Conservation (phyloP, 352 stramenopile genomes). For the Detonula confervacea region DNA sequence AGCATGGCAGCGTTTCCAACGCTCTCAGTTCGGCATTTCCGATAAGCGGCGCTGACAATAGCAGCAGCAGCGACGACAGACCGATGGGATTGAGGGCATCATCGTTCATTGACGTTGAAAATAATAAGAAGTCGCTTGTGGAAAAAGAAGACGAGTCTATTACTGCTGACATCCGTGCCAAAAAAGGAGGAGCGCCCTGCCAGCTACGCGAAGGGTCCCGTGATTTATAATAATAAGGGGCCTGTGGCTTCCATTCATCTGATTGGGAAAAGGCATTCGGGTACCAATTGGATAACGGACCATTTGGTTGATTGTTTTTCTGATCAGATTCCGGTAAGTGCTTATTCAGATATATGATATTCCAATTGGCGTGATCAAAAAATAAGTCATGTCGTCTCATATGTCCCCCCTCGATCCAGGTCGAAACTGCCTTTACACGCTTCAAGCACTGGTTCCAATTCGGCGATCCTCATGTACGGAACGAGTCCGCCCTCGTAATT, state of each 20-base stretch:
- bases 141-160: not conserved
- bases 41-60: slow-evolving; percentile 4
- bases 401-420: slow-evolving; percentile 12
- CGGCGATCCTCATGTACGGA: slow-evolving; percentile 8
- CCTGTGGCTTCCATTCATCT: slow-evolving; percentile 41
- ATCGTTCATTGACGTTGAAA: not conserved
- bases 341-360: too few relatives aligned
- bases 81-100: not conserved
- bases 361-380: too few relatives aligned
- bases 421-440: slow-evolving; percentile 42
- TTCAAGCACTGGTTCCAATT: slow-evolving; percentile 68
- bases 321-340: too few relatives aligned
- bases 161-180: too few relatives aligned
- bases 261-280: slow-evolving; percentile 58
- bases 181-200: slow-evolving; percentile 3
- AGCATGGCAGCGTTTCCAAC: slow-evolving; percentile 2
- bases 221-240: slow-evolving; percentile 27
- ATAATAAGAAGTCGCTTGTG: slow-evolving; percentile 4
- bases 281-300: slow-evolving; percentile 62
- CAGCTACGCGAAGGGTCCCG: slow-evolving; percentile 22
- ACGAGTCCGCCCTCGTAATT: slow-evolving; percentile 44
- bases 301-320: slow-evolving; percentile 52
- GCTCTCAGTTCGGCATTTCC: not conserved
- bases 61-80: not conserved
- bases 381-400: too few relatives aligned